These are phyloP conservation scores for Dryadomyces sulphureus DNA, from an alignment of 2,329 filamentous ascomycete species.

Conservation along the genomic window DNA sequence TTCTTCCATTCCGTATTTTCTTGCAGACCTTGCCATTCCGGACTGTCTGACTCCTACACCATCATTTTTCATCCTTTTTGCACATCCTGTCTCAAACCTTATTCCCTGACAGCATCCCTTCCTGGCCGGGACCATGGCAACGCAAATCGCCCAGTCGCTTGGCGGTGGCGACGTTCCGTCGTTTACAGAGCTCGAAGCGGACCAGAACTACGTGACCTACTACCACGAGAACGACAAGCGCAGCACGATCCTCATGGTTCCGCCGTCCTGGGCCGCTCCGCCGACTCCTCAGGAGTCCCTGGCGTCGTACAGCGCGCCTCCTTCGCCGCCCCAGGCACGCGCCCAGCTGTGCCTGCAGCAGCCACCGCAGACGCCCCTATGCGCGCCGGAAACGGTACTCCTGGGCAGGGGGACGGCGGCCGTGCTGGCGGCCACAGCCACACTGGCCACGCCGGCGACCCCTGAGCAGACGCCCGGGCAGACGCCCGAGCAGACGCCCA, in stretches of 20 bases:
- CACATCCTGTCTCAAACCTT: neutral
- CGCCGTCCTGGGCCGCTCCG: neutral
- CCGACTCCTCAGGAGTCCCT: constrained; percentile 7
- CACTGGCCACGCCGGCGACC: neutral
- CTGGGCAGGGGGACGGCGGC: neutral
- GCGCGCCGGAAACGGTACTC: neutral
- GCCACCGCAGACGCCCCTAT: neutral
- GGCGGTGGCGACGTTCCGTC: neutral
- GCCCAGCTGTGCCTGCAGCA: neutral
- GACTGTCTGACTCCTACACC: neutral
- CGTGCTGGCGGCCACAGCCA: neutral
- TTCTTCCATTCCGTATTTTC: neutral
- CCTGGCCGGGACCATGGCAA: neutral
- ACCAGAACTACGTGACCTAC: neutral
- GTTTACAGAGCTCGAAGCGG: neutral
- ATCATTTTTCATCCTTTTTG: neutral
- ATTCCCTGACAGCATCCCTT: neutral
- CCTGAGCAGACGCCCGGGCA: neutral
- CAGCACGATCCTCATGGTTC: no score
- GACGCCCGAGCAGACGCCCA: neutral
- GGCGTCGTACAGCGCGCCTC: constrained; percentile 1
- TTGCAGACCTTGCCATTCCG: no score
- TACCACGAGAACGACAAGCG: neutral
- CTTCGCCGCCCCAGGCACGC: neutral
- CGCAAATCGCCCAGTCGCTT: neutral